Conservation (phyloP, 208 protist genomes). For the Acanthamoeba royreba region DNA sequence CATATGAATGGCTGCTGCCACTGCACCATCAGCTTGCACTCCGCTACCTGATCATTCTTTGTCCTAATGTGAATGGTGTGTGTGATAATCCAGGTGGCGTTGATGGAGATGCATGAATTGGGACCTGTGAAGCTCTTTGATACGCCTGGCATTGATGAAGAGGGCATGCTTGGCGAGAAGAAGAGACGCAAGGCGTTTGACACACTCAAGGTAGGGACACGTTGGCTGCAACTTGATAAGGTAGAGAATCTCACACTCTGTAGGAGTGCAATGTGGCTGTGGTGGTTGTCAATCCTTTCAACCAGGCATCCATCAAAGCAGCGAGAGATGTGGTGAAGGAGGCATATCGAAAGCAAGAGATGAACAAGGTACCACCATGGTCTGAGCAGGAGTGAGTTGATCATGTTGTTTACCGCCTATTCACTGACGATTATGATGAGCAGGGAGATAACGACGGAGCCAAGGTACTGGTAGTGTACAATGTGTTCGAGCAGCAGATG, state of each 20-base stretch:
- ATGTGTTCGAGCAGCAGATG: neutral
- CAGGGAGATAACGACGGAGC: neutral
- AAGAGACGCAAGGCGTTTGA: slow-evolving; percentile 64
- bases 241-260: neutral
- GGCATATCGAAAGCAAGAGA: neutral
- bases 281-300: slow-evolving; percentile 56
- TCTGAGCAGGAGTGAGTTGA: no score
- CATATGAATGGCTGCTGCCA: neutral
- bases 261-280: slow-evolving; percentile 67
- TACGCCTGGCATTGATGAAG: slow-evolving; percentile 73
- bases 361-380: neutral
- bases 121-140: slow-evolving; percentile 75
- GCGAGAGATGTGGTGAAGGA: neutral
- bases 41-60: neutral
- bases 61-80: neutral
- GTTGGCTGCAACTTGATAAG: neutral
- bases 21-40: neutral
- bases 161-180: slow-evolving; percentile 61
- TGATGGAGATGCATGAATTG: slow-evolving; percentile 74
- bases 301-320: neutral
- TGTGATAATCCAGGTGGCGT: slow-evolving; percentile 23
- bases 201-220: neutral
- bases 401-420: neutral
- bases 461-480: neutral
- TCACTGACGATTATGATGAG: neutral